These are phyloP conservation scores for Apiospora kogelbergensis DNA, from an alignment of 2,329 filamentous ascomycete species.

Conservation along the genomic window DNA sequence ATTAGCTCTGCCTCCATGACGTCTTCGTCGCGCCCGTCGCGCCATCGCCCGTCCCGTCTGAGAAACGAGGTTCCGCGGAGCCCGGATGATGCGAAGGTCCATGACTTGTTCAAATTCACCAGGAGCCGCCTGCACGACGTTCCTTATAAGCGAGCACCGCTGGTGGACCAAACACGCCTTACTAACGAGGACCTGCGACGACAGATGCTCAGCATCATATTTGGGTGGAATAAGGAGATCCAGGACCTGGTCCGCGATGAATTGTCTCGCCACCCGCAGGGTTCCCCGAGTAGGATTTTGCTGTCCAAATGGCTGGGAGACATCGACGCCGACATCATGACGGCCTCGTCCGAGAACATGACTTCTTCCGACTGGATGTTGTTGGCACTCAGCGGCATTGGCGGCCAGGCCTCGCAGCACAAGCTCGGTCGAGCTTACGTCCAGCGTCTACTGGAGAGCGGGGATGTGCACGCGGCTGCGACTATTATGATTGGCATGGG, in stretches of 20 bases:
- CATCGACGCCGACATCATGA: constrained; percentile 77
- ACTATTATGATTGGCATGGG: constrained; percentile 92
- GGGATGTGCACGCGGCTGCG: constrained; percentile 87
- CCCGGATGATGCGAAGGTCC: constrained; percentile 68
- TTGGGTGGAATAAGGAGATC: constrained; percentile 89
- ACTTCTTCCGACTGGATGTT: constrained; percentile 97
- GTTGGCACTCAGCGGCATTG: constrained; percentile 85
- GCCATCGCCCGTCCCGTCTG: constrained; percentile 64
- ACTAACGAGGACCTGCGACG: constrained; percentile 78
- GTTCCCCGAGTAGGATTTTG: constrained; percentile 77
- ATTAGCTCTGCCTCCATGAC: constrained; percentile 50
- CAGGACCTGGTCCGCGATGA: constrained; percentile 83
- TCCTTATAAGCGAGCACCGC: constrained; percentile 70
- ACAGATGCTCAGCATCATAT: constrained; percentile 92
- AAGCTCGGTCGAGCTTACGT: constrained; percentile 90
- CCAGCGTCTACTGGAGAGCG: constrained; percentile 83
- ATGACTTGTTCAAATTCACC: constrained; percentile 85
- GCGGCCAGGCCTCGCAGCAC: constrained; percentile 74
- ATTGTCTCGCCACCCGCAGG: constrained; percentile 68
- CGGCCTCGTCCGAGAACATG: constrained; percentile 79
- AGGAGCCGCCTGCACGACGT: constrained; percentile 79
- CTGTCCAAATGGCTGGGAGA: constrained; percentile 93
- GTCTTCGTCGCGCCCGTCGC: constrained; percentile 45
- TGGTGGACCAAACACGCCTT: constrained; percentile 56
- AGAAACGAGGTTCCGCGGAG: constrained; percentile 79